These are phyloP conservation scores for Zymoseptoria tritici DNA, from an alignment of 2,329 filamentous ascomycete genomes.

Conservation along the genomic window DNA sequence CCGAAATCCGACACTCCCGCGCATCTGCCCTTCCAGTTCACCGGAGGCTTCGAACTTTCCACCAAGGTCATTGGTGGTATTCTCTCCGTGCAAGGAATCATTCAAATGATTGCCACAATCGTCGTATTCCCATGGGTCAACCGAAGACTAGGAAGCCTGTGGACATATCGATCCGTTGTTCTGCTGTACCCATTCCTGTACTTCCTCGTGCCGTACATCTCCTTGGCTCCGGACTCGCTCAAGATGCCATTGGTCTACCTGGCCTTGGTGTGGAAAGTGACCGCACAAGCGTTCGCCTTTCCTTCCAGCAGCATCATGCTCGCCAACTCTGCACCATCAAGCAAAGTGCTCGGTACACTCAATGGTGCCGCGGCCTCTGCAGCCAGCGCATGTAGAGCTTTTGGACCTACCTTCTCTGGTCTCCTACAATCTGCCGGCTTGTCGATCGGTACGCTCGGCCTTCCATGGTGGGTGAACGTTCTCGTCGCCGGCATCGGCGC, in stretches of 20 bases:
- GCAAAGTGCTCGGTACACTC: conserved; percentile 78
- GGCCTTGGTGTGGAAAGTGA: conserved; percentile 84
- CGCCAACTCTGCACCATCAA: conserved; percentile 78
- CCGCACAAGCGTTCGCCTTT: conserved; percentile 83
- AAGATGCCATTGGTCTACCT: conserved; percentile 69
- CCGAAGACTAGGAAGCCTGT: conserved; percentile 66
- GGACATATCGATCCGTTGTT: conserved; percentile 74
- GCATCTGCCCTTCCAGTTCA: conserved; percentile 77
- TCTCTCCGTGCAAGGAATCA: conserved; percentile 78
- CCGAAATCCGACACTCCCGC: conserved; percentile 43
- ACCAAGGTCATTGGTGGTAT: conserved; percentile 82
- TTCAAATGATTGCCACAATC: conserved; percentile 81
- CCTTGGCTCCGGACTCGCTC: conserved; percentile 65
- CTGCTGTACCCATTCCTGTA: conserved; percentile 83
- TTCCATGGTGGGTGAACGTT: conserved; percentile 90
- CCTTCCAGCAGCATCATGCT: conserved; percentile 84
- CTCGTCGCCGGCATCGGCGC: conserved; percentile 68
- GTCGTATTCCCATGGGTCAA: conserved; percentile 76
- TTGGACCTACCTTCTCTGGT: conserved; percentile 83
- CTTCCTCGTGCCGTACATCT: conserved; percentile 78
- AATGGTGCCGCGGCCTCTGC: conserved; percentile 89
- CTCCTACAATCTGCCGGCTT: conserved; percentile 75
- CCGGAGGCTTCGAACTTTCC: conserved; percentile 74
- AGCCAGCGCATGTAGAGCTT: conserved; percentile 78
- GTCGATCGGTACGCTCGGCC: conserved; percentile 70